A percentile compares a stretch with the other conserved stretches of the same genome.
Evolutionary conservation across 345 rosid species (phyloP).

Genomic region (Citrus cavaleriei): DNA sequence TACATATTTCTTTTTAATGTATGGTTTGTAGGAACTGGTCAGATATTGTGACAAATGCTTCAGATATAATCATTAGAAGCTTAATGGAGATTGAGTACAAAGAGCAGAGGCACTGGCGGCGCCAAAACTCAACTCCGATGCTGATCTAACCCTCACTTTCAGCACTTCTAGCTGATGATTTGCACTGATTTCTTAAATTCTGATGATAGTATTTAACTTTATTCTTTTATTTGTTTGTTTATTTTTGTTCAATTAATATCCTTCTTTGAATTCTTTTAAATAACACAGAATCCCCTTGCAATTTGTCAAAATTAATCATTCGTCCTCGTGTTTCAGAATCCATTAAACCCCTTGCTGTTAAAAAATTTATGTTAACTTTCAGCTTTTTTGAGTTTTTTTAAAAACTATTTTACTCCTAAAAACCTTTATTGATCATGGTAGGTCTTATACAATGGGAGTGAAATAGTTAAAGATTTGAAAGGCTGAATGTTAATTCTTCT

Average conservation of each 20-base stretch:
- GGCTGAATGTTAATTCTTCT: too few relatives aligned
- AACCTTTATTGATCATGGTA: too few relatives aligned
- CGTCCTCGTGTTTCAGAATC: too few relatives aligned
- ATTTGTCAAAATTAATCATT: not conserved
- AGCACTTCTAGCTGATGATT: not conserved
- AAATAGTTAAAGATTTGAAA: not conserved
- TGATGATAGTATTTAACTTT: too few relatives aligned
- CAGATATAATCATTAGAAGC: conserved; percentile 54
- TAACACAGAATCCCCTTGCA: too few relatives aligned
- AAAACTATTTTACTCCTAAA: too few relatives aligned
- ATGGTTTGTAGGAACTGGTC: conserved; percentile 45
- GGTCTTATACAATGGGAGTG: not conserved
- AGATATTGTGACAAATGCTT: conserved; percentile 54
- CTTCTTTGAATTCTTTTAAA: too few relatives aligned
- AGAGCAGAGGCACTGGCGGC: conserved; percentile 13
- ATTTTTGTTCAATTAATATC: too few relatives aligned
- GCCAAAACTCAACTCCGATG: not conserved
- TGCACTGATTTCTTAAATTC: too few relatives aligned
- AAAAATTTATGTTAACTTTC: not conserved
- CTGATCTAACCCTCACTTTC: not conserved
- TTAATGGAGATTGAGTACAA: conserved; percentile 49
- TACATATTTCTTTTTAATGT: not conserved
- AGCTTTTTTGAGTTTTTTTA: too few relatives aligned
- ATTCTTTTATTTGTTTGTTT: too few relatives aligned
- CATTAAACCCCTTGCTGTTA: not conserved